A percentile compares a stretch with the other conserved stretches of the same genome.
Conservation (phyloP, 2,329 filamentous ascomycete species). For the Colletotrichum eleusines region DNA sequence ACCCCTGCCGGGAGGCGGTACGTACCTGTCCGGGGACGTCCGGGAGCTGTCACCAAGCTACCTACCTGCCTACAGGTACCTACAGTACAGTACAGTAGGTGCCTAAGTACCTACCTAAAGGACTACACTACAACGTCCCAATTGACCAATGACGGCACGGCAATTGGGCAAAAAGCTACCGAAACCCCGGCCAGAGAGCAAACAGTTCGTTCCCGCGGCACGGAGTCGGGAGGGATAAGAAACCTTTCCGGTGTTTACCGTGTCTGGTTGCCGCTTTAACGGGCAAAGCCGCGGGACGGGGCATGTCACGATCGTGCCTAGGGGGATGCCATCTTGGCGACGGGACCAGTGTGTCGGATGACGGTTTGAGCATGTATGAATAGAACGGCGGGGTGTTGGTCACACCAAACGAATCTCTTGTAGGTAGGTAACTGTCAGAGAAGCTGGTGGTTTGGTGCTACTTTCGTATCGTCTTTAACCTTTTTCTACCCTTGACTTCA, state of each 20-base stretch:
- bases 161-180: slow-evolving; percentile 11
- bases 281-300: too few species aligned
- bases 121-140: too few species aligned
- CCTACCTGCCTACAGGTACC: too few species aligned
- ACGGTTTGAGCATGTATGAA: neutral
- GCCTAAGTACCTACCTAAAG: too few species aligned
- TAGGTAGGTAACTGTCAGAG: too few species aligned
- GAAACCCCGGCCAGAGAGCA: neutral
- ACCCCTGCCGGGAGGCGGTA: slow-evolving; percentile 19
- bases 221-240: neutral
- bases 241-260: slow-evolving; percentile 21
- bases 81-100: too few species aligned
- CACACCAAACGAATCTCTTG: too few species aligned
- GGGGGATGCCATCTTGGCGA: neutral
- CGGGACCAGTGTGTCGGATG: neutral
- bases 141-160: slow-evolving; percentile 33
- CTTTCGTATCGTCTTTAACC: too few species aligned
- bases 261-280: slow-evolving; percentile 21
- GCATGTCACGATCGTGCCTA: neutral
- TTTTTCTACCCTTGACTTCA: too few species aligned
- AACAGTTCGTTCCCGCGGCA: slow-evolving; percentile 9
- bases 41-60: slow-evolving; percentile 20
- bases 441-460: too few species aligned
- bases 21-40: slow-evolving; percentile 2
- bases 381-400: neutral